A percentile compares a stretch with the other conserved stretches of the same genome.
Conservation (phyloP, 1,139 yeast genomes). For the Protomyces lactucae-debilis region DNA sequence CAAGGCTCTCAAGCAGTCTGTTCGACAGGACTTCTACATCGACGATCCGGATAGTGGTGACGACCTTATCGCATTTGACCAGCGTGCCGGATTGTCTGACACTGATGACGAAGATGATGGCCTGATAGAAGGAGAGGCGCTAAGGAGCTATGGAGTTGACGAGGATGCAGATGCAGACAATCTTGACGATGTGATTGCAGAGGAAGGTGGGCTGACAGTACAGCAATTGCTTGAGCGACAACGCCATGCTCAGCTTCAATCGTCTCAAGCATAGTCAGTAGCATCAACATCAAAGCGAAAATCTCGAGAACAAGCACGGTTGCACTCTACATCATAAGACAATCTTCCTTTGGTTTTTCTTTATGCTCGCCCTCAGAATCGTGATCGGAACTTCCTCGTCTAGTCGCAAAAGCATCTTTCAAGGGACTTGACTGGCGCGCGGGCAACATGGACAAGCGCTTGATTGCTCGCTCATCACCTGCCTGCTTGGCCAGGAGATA, state of each 20-base stretch:
- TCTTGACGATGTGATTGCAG: slow-evolving; percentile 3
- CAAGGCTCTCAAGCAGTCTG: neutral
- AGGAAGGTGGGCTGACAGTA: neutral
- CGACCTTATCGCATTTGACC: neutral
- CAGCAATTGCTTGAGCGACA: neutral
- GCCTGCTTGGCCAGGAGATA: slow-evolving; percentile 62
- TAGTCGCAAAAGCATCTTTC: neutral
- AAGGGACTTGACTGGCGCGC: neutral
- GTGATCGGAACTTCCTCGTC: neutral
- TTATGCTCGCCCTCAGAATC: neutral
- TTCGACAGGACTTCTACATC: no score
- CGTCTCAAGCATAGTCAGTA: no score
- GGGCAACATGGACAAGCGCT: neutral
- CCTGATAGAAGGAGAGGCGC: slow-evolving; percentile 12
- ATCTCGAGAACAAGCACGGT: no score
- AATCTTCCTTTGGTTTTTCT: neutral
- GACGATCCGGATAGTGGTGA: neutral
- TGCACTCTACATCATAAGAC: neutral
- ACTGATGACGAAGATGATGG: slow-evolving; percentile 12
- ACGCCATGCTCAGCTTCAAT: neutral
- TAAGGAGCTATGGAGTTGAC: slow-evolving; percentile 19
- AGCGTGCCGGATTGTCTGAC: neutral
- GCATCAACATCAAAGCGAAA: no score
- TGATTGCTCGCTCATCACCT: slow-evolving; percentile 47
- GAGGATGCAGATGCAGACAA: slow-evolving; percentile 3